Evolutionary conservation across 306 rosid species (phyloP).

Genomic region (Gleditsia sinensis): DNA sequence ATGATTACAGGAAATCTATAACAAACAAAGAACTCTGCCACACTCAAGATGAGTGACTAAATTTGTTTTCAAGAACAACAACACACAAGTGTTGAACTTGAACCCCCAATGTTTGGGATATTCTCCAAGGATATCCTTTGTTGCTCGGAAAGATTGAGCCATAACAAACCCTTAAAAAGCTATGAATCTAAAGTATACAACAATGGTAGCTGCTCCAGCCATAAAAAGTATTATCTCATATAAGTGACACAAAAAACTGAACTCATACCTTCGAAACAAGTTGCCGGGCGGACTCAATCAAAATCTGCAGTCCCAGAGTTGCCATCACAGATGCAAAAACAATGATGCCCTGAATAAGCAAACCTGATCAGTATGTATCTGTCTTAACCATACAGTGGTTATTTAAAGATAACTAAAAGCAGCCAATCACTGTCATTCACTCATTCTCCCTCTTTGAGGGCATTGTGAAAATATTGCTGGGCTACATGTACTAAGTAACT

Average conservation of each 20-base stretch:
- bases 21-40: background rate
- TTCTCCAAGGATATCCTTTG: background rate
- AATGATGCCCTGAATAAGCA: slow-evolving; percentile 70
- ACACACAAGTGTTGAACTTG: background rate
- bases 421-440: background rate
- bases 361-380: slow-evolving; percentile 14
- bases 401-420: background rate
- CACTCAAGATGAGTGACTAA: background rate
- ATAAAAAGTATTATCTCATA: background rate
- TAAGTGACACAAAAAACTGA: background rate
- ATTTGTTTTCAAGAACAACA: background rate
- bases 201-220: background rate
- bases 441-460: background rate
- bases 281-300: slow-evolving; percentile 65
- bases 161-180: background rate
- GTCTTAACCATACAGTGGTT: slow-evolving; percentile 1
- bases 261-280: slow-evolving; percentile 45
- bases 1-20: background rate
- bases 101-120: background rate
- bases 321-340: slow-evolving; percentile 95
- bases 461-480: background rate
- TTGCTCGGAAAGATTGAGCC: background rate
- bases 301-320: slow-evolving; percentile 75
- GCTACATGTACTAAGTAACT: background rate
- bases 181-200: background rate